Evolutionary conservation across 2,329 filamentous ascomycete genomes (phyloP).

Genomic region (Cryphonectria carpinicola): DNA sequence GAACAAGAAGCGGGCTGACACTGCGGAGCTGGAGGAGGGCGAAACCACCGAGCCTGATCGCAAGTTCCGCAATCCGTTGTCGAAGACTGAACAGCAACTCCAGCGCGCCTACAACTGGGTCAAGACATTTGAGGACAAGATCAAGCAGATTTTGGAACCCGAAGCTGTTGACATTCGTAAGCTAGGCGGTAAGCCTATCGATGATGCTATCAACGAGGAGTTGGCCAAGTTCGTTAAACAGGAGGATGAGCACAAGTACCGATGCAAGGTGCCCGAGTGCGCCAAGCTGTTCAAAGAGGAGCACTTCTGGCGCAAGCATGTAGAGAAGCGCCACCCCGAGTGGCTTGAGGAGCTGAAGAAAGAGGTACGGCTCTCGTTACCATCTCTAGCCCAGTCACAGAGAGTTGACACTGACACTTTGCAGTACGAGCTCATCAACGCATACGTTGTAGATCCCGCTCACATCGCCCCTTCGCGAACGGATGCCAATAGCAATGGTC

Average conservation of each 20-base stretch:
- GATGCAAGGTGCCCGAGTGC: slow-evolving; percentile 95
- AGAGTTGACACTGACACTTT: slow-evolving; percentile 12
- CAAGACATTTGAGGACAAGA: slow-evolving; percentile 96
- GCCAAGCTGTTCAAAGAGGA: slow-evolving; percentile 97
- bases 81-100: slow-evolving; percentile 87
- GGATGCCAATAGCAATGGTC: slow-evolving; percentile 92
- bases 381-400: background rate
- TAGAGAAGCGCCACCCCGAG: slow-evolving; percentile 92
- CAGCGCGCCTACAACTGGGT: slow-evolving; percentile 98
- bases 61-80: slow-evolving; percentile 69
- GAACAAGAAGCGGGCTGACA: slow-evolving; percentile 72
- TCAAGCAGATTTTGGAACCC: slow-evolving; percentile 89
- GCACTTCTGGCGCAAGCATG: slow-evolving; percentile 96
- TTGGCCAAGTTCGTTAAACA: slow-evolving; percentile 89
- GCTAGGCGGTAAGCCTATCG: slow-evolving; percentile 82
- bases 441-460: slow-evolving; percentile 90
- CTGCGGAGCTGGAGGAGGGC: slow-evolving; percentile 66
- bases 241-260: slow-evolving; percentile 95
- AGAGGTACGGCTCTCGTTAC: slow-evolving; percentile 65
- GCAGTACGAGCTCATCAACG: slow-evolving; percentile 87
- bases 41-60: slow-evolving; percentile 69
- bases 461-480: slow-evolving; percentile 93
- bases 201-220: slow-evolving; percentile 87
- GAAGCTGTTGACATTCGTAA: slow-evolving; percentile 86
- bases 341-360: slow-evolving; percentile 81